Evolutionary conservation across 768 basidiomycete species (phyloP).

Genomic region (Trametes coccinea): DNA sequence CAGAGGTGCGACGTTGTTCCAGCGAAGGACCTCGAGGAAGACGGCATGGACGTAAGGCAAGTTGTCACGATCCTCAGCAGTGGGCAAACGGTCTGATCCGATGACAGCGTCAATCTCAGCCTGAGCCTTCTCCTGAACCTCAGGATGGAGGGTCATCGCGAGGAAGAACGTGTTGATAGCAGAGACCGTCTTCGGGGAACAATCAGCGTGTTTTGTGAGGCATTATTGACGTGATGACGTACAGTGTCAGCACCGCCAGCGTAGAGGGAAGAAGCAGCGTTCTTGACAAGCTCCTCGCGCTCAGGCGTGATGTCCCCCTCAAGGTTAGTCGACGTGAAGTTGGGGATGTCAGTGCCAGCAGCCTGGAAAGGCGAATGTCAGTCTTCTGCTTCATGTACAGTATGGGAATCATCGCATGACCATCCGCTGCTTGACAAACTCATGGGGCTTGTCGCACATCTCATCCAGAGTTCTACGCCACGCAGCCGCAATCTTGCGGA

Average conservation of each 20-base stretch:
- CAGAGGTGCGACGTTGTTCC: conserved; percentile 33
- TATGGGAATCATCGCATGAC: conserved; percentile 21
- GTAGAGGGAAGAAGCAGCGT: conserved; percentile 44
- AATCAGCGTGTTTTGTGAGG: not conserved
- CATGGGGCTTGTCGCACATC: conserved; percentile 36
- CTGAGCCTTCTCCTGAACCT: conserved; percentile 33
- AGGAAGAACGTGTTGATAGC: conserved; percentile 33
- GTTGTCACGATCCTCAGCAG: conserved; percentile 25
- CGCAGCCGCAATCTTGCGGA: conserved; percentile 28
- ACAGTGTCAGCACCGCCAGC: conserved; percentile 42
- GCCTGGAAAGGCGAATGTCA: conserved; percentile 38
- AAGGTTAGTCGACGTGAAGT: conserved; percentile 60
- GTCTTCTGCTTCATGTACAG: no score
- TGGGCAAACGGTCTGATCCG: conserved; percentile 31
- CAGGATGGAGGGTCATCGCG: conserved; percentile 35
- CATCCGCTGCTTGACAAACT: conserved; percentile 35
- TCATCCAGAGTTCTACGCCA: conserved; percentile 25
- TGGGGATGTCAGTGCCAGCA: conserved; percentile 55
- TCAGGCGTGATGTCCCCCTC: conserved; percentile 50
- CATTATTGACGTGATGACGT: conserved; percentile 2
- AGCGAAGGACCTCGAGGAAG: conserved; percentile 31
- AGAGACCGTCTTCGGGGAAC: conserved; percentile 27
- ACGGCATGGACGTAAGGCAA: conserved; percentile 32
- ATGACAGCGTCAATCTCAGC: conserved; percentile 35
- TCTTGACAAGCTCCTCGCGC: conserved; percentile 65